Base-by-base conservation (phyloP, 2,329 filamentous ascomycete species). In the Aspergillus tanneri region DNA sequence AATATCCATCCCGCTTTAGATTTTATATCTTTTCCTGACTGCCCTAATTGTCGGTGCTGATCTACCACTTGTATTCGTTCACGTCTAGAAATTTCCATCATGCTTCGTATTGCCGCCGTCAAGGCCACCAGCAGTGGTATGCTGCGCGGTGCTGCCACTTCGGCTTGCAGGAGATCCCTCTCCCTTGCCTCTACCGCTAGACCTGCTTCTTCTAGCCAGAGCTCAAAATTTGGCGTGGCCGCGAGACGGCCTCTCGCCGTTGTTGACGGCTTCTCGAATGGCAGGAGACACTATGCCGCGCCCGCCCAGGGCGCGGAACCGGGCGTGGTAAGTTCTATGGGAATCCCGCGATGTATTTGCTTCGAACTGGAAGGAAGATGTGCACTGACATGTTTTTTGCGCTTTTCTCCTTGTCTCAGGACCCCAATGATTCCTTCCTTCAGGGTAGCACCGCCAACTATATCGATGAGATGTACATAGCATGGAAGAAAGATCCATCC, bases 401-500 rank as follows among this genome's bases (percentile, higher is more conserved):
- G 54, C 45, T 43, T 44, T 34, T 46, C 34, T 21, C 37, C 22
- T 44, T 46, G 36, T 11, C 21, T 44, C 60, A 83, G 80, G 90
- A 96, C 69, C 83, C 91, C 57, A 96, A 88, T 72, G 93, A 99
- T 75, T 95, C 86, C 76, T 99, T 99, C 80, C 82, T 99, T 53
- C 89, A 90, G 56, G 93, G 93, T 60, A 97, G 89, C 78, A 93
- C 92, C 52, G 93, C 93, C 74, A 96, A 95, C 78, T 99, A 99
- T 77, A 90, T 99, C 70, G 93, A 99, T 73, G 93, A 96, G 79
- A 99, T 99, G 93, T 99, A 99, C 75, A 79, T 96, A 77, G 85
- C 91, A 70, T 99, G 93, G 93, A 96, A 92, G 76, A 80, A 88
- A 57, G 90, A 99, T 64, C 91, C 93, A 43, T 82, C 84, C 64